These are phyloP conservation scores for Chytriomyces sp. DNA, from an alignment of 192 early-diverging fungal genomes.

Conservation along the genomic window DNA sequence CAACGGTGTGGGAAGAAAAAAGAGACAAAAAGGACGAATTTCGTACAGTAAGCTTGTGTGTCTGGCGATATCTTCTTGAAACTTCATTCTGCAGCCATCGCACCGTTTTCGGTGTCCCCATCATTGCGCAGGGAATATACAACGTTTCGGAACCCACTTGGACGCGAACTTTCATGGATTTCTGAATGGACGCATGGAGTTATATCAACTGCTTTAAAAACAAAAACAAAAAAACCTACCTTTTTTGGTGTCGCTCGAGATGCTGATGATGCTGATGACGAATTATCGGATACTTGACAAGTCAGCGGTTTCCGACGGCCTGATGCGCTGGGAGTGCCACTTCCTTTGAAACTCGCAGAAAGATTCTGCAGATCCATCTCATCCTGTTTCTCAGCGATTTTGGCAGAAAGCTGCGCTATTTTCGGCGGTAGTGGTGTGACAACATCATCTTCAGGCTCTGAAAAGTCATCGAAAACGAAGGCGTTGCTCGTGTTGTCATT, in stretches of 20 bases:
- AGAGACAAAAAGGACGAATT: not conserved
- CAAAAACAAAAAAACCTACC: not conserved
- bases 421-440: not conserved
- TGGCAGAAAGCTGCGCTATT: not conserved
- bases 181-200: not conserved
- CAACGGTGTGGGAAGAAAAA: not conserved
- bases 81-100: slow-evolving; percentile 28
- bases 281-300: not conserved
- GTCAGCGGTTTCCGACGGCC: not conserved
- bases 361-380: not conserved
- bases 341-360: not conserved
- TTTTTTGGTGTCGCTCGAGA: not conserved
- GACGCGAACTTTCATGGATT: slow-evolving; percentile 13
- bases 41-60: slow-evolving; percentile 2
- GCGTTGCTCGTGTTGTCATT: not conserved
- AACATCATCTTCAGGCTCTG: not conserved
- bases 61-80: slow-evolving; percentile 14
- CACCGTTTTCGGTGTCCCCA: slow-evolving; percentile 25
- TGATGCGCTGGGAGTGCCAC: not conserved
- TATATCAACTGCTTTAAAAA: not conserved
- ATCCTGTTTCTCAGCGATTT: not conserved
- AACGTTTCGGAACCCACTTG: slow-evolving; percentile 7
- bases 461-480: not conserved
- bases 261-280: not conserved
- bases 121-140: not conserved